Evolutionary conservation across 1,284 basidiomycete species (phyloP).

Genomic region (Farysia itapuensis): DNA sequence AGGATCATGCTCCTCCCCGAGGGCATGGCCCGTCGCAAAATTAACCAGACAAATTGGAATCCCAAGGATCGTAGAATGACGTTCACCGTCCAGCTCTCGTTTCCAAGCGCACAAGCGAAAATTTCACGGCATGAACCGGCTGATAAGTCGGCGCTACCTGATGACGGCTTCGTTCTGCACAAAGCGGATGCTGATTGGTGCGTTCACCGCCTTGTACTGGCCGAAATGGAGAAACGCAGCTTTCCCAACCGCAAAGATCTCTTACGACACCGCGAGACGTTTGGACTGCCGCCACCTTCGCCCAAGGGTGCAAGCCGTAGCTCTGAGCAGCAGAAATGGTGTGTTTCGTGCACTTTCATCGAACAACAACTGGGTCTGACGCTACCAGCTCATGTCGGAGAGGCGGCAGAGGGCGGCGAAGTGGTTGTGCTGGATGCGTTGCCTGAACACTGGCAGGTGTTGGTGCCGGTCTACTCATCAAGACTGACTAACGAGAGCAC

Average conservation of each 20-base stretch:
- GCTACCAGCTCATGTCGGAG: not conserved
- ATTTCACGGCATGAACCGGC: no score
- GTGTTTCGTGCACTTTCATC: not conserved
- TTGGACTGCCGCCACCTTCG: not conserved
- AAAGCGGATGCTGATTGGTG: not conserved
- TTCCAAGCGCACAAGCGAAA: not conserved
- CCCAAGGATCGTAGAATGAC: slow-evolving; percentile 6
- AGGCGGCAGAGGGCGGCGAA: not conserved
- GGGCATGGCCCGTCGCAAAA: slow-evolving; percentile 15
- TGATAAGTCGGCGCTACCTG: not conserved
- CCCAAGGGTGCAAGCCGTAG: not conserved
- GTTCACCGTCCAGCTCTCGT: not conserved
- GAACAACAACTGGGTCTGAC: not conserved
- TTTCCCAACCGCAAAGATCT: not conserved
- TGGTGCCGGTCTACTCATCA: slow-evolving; percentile 12
- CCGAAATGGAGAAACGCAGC: not conserved
- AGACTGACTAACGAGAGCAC: slow-evolving; percentile 27
- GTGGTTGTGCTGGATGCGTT: not conserved
- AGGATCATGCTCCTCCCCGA: slow-evolving; percentile 23
- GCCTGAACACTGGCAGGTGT: slow-evolving; percentile 7
- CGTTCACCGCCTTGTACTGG: not conserved
- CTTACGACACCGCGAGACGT: not conserved
- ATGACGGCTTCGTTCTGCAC: not conserved
- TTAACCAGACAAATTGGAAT: slow-evolving; percentile 6
- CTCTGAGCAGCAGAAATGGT: not conserved